phyloP scores from a whole-genome alignment of 257 asterid species.

The Paraleonurus japonicus region DNA sequence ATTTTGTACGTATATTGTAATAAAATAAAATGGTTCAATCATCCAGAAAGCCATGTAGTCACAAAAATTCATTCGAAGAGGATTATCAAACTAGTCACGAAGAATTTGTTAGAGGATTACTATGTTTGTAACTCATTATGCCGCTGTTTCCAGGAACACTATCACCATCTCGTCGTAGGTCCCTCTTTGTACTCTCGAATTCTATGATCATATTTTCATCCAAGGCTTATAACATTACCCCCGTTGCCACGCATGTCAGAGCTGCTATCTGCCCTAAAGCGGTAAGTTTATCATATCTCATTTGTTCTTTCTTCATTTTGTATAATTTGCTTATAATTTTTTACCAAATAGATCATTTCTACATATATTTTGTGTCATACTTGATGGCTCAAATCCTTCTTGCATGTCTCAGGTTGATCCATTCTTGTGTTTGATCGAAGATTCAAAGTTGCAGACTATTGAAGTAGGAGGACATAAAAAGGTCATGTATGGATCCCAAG shows the following conservation, averaged over 20 bases:
- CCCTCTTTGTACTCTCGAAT: conserved; percentile 79
- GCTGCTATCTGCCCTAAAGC: conserved; percentile 44
- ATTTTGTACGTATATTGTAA: background rate
- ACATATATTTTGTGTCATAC: background rate
- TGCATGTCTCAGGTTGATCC: conserved; percentile 80
- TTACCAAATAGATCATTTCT: background rate
- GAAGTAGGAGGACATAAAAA: conserved; percentile 36
- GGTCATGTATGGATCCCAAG: conserved; percentile 66
- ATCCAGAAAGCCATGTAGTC: background rate
- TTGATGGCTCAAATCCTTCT: conserved; percentile 7
- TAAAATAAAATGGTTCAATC: background rate
- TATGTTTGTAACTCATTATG: background rate
- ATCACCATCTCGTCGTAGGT: conserved; percentile 85
- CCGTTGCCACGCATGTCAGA: conserved; percentile 56
- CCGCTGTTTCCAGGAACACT: conserved; percentile 53
- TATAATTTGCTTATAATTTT: background rate
- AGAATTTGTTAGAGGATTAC: background rate
- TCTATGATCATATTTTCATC: conserved; percentile 85
- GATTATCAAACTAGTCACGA: background rate
- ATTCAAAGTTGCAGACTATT: conserved; percentile 68
- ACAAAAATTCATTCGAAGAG: background rate
- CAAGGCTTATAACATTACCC: conserved; percentile 70
- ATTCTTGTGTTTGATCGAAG: conserved; percentile 74
- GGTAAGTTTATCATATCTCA: conserved; percentile 42
- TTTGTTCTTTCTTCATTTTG: background rate